Evolutionary conservation across 306 rosid species (phyloP).

Genomic region (Prunus davidiana): DNA sequence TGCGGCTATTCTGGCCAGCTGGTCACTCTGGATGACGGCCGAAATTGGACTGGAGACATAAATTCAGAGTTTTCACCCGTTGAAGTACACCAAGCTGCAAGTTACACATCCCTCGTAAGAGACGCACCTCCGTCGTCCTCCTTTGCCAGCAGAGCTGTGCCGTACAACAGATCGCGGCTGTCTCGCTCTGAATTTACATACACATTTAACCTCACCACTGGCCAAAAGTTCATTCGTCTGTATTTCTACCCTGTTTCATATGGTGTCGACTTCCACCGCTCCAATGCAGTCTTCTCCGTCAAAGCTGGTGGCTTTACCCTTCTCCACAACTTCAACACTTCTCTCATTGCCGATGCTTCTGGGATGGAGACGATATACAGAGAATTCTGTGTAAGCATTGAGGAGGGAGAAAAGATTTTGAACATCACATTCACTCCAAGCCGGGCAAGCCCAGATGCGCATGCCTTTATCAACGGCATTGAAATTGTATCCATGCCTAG

Average conservation of each 20-base stretch:
- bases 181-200: constrained; percentile 16
- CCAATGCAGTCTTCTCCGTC: constrained; percentile 15
- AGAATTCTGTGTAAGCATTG: constrained; percentile 3
- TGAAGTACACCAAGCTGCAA: neutral
- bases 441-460: neutral
- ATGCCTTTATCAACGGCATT: too few relatives aligned
- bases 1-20: constrained; percentile 15
- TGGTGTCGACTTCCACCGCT: neutral
- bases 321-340: constrained; percentile 18
- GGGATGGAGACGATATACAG: rapidly evolving
- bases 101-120: neutral
- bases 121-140: neutral
- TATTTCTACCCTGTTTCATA: constrained; percentile 7
- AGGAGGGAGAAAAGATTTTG: neutral
- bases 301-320: constrained; percentile 4
- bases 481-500: constrained; percentile 64
- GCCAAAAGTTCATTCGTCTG: constrained; percentile 25
- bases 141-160: neutral
- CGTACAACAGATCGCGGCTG: neutral
- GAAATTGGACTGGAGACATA: constrained; percentile 19
- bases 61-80: neutral
- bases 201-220: neutral
- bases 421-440: constrained; percentile 25
- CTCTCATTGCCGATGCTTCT: neutral
- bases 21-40: neutral